phyloP scores from a whole-genome alignment of 2,329 filamentous ascomycete genomes.

The Colletotrichum sp. region DNA sequence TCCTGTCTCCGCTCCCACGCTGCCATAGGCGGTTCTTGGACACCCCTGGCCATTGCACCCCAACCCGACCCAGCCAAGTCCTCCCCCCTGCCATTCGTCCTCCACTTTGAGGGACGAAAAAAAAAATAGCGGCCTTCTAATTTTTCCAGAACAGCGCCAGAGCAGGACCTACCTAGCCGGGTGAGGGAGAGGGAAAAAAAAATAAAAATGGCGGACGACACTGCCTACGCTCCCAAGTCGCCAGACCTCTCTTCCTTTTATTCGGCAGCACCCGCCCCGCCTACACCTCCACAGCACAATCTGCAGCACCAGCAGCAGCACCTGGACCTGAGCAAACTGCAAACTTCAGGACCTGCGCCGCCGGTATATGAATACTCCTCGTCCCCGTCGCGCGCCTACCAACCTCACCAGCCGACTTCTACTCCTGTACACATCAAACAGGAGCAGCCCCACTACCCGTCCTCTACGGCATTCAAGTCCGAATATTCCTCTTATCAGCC shows the following conservation, averaged over 20 bases:
- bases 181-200: background rate
- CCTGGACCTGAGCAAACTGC: conserved; percentile 3
- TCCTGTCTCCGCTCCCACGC: background rate
- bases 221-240: conserved; percentile 61
- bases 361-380: conserved; percentile 22
- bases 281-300: conserved; percentile 30
- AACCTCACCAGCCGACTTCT: conserved; percentile 19
- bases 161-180: background rate
- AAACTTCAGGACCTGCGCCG: conserved; percentile 12
- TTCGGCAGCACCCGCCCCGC: conserved; percentile 35
- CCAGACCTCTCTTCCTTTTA: conserved; percentile 65
- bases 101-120: background rate
- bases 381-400: conserved; percentile 15
- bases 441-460: conserved; percentile 19
- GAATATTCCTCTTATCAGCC: conserved; percentile 16
- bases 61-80: background rate
- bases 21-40: background rate
- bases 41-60: background rate
- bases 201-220: conserved; percentile 51
- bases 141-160: conserved; percentile 13
- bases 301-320: conserved; percentile 29
- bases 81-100: conserved; percentile 4
- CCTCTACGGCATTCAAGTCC: conserved; percentile 21
- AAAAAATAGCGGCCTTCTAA: conserved; percentile 9
- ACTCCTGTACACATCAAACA: conserved; percentile 23